Percentiles rank a stretch among this genome's conserved stretches.
These are phyloP conservation scores for Ceraceosorus bombacis DNA, from an alignment of 1,284 basidiomycete genomes.

Conservation along the genomic window DNA sequence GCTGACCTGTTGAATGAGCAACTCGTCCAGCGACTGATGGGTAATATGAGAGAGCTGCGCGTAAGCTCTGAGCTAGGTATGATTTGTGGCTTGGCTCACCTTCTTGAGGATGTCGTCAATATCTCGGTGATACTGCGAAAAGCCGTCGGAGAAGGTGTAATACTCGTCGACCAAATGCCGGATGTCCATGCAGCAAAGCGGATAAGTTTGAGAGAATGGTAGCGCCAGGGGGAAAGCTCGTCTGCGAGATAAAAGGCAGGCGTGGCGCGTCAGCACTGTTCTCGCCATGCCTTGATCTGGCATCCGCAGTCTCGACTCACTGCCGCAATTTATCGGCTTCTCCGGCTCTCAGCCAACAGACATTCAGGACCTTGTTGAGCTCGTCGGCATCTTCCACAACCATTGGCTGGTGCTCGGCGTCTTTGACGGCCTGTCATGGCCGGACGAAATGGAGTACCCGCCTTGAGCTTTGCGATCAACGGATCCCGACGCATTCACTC, in stretches of 20 bases:
- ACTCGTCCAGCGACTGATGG: slow-evolving; percentile 70
- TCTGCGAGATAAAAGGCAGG: slow-evolving; percentile 55
- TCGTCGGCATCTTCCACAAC: slow-evolving; percentile 66
- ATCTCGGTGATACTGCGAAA: slow-evolving; percentile 80
- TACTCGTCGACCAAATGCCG: slow-evolving; percentile 89
- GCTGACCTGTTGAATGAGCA: slow-evolving; percentile 74
- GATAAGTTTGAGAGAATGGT: slow-evolving; percentile 92
- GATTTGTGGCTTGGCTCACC: slow-evolving; percentile 51
- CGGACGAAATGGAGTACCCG: background rate
- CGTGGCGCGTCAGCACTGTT: background rate
- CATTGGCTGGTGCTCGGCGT: slow-evolving; percentile 91
- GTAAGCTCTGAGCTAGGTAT: background rate
- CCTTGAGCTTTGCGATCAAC: background rate
- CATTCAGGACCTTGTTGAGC: slow-evolving; percentile 67
- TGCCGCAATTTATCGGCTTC: slow-evolving; percentile 23
- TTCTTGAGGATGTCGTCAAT: slow-evolving; percentile 85
- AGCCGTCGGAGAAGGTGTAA: slow-evolving; percentile 91
- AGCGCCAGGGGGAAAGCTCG: slow-evolving; percentile 65
- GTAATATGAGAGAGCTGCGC: background rate
- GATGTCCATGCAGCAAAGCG: slow-evolving; percentile 91
- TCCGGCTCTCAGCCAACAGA: slow-evolving; percentile 70
- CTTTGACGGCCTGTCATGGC: slow-evolving; percentile 53
- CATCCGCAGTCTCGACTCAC: slow-evolving; percentile 27
- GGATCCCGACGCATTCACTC: background rate
- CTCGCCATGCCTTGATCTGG: slow-evolving; percentile 1